Percentiles rank a stretch among this genome's conserved stretches.
phyloP scores from a whole-genome alignment of 176 grass and related monocot genomes.

The Eleusine indica region DNA sequence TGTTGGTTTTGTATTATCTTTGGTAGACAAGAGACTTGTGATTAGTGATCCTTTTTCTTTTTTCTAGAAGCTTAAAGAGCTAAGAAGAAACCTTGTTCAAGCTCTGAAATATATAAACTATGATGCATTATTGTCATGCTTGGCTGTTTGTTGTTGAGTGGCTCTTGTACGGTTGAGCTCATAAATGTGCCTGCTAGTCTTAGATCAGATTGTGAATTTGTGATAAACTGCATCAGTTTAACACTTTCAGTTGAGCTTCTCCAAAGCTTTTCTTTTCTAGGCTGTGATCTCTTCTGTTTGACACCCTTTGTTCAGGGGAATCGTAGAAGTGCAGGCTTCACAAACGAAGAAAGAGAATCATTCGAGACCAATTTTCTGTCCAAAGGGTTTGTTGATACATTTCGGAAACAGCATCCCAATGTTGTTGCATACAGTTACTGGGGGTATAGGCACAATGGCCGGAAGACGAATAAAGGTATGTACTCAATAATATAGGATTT shows the following conservation, averaged over 20 bases:
- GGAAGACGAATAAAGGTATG: constrained; percentile 73
- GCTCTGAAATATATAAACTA: constrained; percentile 21
- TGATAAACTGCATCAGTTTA: not conserved
- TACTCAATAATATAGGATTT: not conserved
- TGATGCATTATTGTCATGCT: not conserved
- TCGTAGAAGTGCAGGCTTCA: constrained; percentile 70
- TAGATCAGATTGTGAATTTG: constrained; percentile 14
- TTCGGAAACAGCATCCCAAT: constrained; percentile 61
- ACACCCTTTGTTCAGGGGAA: constrained; percentile 50
- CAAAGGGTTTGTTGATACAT: constrained; percentile 70
- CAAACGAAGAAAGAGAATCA: constrained; percentile 65
- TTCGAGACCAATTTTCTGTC: constrained; percentile 66
- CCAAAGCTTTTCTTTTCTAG: not conserved
- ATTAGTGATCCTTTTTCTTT: not conserved
- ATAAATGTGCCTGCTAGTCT: not conserved
- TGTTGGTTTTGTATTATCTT: not conserved
- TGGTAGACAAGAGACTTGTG: not conserved
- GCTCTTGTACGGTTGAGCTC: not conserved
- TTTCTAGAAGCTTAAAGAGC: not conserved
- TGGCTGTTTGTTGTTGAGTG: not conserved
- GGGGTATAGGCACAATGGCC: constrained; percentile 59
- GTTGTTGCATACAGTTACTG: constrained; percentile 72
- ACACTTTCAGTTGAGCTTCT: constrained; percentile 8
- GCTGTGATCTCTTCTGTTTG: constrained; percentile 1
- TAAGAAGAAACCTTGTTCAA: not conserved